Base-by-base conservation (phyloP, 192 early-diverging fungal genomes). In the Podila verticillata region DNA sequence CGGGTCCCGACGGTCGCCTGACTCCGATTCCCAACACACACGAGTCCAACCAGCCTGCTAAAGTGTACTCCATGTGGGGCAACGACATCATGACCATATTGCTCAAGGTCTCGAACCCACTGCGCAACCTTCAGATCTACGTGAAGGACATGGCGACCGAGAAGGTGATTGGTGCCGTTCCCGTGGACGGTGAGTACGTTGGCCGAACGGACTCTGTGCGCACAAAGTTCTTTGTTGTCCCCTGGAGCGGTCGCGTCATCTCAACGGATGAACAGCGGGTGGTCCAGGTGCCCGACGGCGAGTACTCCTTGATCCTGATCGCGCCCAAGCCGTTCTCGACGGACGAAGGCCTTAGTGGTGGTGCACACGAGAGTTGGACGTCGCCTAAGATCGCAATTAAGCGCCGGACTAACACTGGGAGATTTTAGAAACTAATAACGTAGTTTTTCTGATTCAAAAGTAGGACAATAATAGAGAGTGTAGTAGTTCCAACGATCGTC, bases 251-350 rank as follows among this genome's bases (percentile, higher is more conserved):
- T 2, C 70, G 56, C 19, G 48, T 67, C 17, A 24, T 63, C 51
- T 54, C 17, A 1, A 0, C 5, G 0, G 24, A 65, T 17, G 51
- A 54, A 3, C 56, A 34, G 51, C 51, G 6, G 8, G 12, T 68
- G 2, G 26, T 22, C 5, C 58, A 15, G 5, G 31, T 74, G 13
- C 71, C 61, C 2, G 36, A 83, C 47, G 74, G 82, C 0, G 60
- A 56, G 28, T 77, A 83, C 36, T 54, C 65, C 28, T 54, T 83
- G 6, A 28, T 73, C 6, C 39, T 77, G 4, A 32, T 73, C 7
- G 74, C 82, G 6, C 68, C 66, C 8, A 83, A 75, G 47, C 70
- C 74, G 10, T 83, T 77, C 44, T 72, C 75, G 15, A 19, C 2
- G 29, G 44, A 22, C 29, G 34, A 13, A 5, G 54, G 29, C 7